These are phyloP conservation scores for Eucalyptus sideroxylon DNA, from an alignment of 345 rosid genomes.

Conservation along the genomic window DNA sequence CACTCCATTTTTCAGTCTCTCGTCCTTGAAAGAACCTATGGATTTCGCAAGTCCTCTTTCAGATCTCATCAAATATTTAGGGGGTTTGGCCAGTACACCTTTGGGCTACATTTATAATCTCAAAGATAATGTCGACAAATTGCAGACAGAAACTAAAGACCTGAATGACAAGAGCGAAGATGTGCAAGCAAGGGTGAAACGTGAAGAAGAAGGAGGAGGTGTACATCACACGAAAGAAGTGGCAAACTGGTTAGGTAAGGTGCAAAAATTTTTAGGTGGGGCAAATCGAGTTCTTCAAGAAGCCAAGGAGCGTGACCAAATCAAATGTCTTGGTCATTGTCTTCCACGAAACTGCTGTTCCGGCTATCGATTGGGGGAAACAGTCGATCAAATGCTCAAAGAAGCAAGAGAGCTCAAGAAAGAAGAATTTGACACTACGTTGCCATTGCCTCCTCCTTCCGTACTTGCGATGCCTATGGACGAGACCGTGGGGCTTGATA, in stretches of 20 bases:
- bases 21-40: background rate
- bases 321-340: background rate
- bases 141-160: rapidly evolving
- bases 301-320: background rate
- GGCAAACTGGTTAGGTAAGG: background rate
- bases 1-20: background rate
- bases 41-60: background rate
- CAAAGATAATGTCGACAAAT: rapidly evolving
- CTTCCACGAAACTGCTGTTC: background rate
- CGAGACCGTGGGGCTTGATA: background rate
- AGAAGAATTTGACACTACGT: background rate
- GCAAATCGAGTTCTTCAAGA: background rate
- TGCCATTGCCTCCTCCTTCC: rapidly evolving
- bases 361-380: background rate
- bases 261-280: background rate
- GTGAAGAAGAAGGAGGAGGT: background rate
- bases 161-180: rapidly evolving
- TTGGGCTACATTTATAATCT: background rate
- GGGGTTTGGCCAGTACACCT: background rate
- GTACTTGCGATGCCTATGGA: too few relatives aligned
- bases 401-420: background rate
- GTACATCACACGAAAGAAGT: rapidly evolving
- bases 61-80: background rate
- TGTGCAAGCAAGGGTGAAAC: rapidly evolving
- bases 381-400: background rate